A percentile compares a stretch with the other conserved stretches of the same genome.
Conservation (phyloP, 2,329 filamentous ascomycete genomes). For the Penicillium sp. region DNA sequence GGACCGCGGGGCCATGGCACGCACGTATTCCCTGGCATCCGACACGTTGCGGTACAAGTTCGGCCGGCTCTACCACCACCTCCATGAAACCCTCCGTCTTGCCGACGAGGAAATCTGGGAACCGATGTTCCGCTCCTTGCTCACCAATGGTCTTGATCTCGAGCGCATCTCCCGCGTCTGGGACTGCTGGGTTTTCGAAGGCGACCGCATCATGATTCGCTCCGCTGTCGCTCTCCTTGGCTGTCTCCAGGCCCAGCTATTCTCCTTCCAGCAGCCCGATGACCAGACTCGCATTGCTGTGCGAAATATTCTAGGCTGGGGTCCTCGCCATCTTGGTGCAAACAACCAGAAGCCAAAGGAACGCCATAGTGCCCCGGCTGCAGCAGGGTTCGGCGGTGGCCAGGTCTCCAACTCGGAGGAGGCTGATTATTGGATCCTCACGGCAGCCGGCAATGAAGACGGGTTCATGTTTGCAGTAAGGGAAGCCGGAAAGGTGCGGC, state of each 20-base stretch:
- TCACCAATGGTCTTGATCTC: conserved; percentile 50
- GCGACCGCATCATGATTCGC: conserved; percentile 49
- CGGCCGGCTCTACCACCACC: conserved; percentile 51
- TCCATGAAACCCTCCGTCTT: conserved; percentile 41
- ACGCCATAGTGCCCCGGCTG: conserved; percentile 36
- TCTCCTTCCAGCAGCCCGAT: conserved; percentile 36
- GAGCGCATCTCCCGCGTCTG: conserved; percentile 55
- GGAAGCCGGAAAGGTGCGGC: conserved; percentile 41
- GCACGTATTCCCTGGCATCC: conserved; percentile 54
- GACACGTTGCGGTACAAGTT: conserved; percentile 56
- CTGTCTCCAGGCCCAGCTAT: conserved; percentile 41
- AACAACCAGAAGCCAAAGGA: conserved; percentile 29
- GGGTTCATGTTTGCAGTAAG: conserved; percentile 42
- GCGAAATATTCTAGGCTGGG: conserved; percentile 36
- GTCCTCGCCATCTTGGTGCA: conserved; percentile 32
- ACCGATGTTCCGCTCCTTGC: conserved; percentile 52
- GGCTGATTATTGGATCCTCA: conserved; percentile 43
- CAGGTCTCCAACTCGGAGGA: conserved; percentile 34
- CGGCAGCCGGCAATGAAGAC: conserved; percentile 38
- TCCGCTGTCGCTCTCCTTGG: conserved; percentile 44
- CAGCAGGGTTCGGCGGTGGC: conserved; percentile 35
- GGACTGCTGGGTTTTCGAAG: conserved; percentile 60
- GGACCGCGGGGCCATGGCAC: conserved; percentile 53
- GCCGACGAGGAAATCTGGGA: conserved; percentile 48
- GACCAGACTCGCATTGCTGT: conserved; percentile 35